Conservation (phyloP, 495 filamentous ascomycete genomes). For the Podospora australis region DNA sequence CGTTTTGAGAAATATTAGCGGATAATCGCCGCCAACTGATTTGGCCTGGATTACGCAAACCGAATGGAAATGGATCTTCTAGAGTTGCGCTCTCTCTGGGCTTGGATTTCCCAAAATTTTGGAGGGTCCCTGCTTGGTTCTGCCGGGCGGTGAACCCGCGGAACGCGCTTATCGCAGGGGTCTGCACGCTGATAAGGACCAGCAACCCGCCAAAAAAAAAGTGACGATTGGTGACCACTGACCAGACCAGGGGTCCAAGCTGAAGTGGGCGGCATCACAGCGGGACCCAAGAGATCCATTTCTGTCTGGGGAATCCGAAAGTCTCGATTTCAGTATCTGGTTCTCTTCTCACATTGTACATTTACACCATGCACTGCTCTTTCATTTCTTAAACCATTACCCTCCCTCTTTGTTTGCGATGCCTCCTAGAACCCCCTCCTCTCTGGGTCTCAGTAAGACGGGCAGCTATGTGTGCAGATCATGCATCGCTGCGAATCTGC, state of each 20-base stretch:
- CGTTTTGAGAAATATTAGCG: not conserved
- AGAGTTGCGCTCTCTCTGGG: too few species aligned
- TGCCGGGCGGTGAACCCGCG: slow-evolving; percentile 24
- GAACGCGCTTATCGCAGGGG: slow-evolving; percentile 12
- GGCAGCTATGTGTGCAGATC: slow-evolving; percentile 31
- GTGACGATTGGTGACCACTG: not conserved
- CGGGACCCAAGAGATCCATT: too few species aligned
- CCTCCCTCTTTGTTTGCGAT: too few species aligned
- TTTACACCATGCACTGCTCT: too few species aligned
- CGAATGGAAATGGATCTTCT: too few species aligned
- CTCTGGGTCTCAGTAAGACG: slow-evolving; percentile 21
- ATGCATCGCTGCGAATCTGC: slow-evolving; percentile 24
- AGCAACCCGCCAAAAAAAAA: slow-evolving; percentile 14
- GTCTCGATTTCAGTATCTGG: not conserved
- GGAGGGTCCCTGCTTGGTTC: slow-evolving; percentile 19
- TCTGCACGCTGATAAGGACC: slow-evolving; percentile 21
- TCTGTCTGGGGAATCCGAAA: not conserved
- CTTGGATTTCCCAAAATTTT: slow-evolving; percentile 24
- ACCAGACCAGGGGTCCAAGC: too few species aligned
- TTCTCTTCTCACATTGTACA: not conserved
- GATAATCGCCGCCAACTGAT: not conserved
- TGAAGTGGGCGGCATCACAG: too few species aligned
- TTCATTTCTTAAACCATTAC: too few species aligned
- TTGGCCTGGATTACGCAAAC: too few species aligned
- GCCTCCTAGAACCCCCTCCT: slow-evolving; percentile 25